A percentile compares a stretch with the other conserved stretches of the same genome.
Evolutionary conservation across 192 early-diverging fungal species (phyloP).

Genomic region (Gamsiella multidivaricata): DNA sequence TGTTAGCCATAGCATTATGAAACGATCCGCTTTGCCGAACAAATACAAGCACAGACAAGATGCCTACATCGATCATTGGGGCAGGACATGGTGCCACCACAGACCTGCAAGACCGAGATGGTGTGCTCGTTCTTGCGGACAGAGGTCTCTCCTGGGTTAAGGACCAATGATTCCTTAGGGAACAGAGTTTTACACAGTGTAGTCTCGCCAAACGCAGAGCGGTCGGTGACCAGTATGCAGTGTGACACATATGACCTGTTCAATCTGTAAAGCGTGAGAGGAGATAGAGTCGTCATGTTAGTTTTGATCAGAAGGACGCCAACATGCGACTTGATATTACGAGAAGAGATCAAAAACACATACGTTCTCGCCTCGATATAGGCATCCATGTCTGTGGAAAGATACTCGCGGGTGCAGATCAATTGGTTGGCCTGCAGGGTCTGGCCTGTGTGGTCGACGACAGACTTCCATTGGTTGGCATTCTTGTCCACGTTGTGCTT

Average conservation of each 20-base stretch:
- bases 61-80: constrained; percentile 57
- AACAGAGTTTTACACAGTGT: constrained; percentile 62
- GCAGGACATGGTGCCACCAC: constrained; percentile 54
- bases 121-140: constrained; percentile 51
- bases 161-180: constrained; percentile 47
- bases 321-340: neutral
- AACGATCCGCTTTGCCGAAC: no score
- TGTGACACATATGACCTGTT: constrained; percentile 40
- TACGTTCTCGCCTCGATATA: constrained; percentile 39
- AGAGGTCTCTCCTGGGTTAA: constrained; percentile 53
- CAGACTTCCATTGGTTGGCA: constrained; percentile 52
- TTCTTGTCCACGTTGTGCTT: constrained; percentile 54
- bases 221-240: constrained; percentile 54
- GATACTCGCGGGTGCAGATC: constrained; percentile 66
- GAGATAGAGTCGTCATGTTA: neutral
- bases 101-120: constrained; percentile 55
- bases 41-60: no score
- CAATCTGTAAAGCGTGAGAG: constrained; percentile 15
- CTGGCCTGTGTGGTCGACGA: constrained; percentile 56
- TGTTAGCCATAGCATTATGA: no score
- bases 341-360: neutral
- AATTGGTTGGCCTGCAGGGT: constrained; percentile 58
- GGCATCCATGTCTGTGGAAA: constrained; percentile 51
- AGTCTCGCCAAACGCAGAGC: constrained; percentile 46
- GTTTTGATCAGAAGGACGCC: neutral